Evolutionary conservation across 345 rosid genomes (phyloP).

Genomic region (Syzygium jambos): DNA sequence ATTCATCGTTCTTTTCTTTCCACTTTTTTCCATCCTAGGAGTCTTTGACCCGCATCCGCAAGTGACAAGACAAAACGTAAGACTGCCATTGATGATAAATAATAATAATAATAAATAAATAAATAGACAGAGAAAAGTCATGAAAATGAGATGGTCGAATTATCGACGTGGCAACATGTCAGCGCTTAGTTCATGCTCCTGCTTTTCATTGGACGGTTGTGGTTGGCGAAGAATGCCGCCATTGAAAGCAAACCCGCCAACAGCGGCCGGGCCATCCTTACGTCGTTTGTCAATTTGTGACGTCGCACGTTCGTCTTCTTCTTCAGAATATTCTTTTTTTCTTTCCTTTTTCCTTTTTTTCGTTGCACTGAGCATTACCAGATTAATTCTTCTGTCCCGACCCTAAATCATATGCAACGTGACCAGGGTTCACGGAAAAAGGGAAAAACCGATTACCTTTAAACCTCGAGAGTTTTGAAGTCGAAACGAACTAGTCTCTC

Average conservation of each 20-base stretch:
- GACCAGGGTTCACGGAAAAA: neutral
- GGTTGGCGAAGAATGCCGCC: neutral
- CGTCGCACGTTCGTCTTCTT: neutral
- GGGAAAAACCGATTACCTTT: neutral
- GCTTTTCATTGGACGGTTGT: neutral
- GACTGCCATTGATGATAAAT: neutral
- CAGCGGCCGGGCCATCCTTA: neutral
- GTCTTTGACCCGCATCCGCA: neutral
- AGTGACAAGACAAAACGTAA: neutral
- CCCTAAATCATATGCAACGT: neutral
- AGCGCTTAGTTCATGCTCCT: neutral
- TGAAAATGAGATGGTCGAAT: neutral
- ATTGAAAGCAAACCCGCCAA: neutral
- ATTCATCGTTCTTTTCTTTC: neutral
- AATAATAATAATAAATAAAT: neutral
- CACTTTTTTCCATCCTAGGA: neutral
- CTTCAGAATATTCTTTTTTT: neutral
- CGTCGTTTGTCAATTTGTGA: neutral
- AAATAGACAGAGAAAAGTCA: neutral
- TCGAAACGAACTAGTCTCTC: neutral
- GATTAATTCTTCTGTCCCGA: neutral
- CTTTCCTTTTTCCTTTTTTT: neutral
- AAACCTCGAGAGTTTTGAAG: neutral
- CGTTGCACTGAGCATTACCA: neutral
- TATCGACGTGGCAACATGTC: neutral